Conservation (phyloP, 2,329 filamentous ascomycete species). For the Aspergillus jensenii region DNA sequence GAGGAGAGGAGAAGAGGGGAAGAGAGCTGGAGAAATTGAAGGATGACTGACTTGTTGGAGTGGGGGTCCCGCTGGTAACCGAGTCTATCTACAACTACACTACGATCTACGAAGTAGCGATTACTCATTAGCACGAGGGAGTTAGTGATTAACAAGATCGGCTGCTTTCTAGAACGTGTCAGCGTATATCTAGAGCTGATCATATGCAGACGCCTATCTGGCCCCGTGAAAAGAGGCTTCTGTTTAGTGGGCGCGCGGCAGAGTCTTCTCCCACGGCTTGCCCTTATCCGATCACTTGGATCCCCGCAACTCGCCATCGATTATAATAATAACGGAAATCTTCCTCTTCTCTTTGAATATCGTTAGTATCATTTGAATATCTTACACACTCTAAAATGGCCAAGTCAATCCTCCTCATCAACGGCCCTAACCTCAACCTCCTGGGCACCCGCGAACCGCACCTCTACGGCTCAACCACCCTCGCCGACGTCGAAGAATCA, state of each 20-base stretch:
- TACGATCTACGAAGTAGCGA: background rate
- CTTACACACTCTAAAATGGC: constrained; percentile 24
- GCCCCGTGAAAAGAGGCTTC: too few species aligned
- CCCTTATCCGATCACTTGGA: background rate
- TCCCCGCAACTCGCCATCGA: background rate
- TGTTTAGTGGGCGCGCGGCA: background rate
- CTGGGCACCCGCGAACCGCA: constrained; percentile 72
- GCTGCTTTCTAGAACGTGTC: background rate
- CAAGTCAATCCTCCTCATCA: constrained; percentile 66
- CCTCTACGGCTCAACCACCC: constrained; percentile 70
- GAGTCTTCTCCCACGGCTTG: constrained; percentile 10
- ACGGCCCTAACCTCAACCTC: constrained; percentile 81
- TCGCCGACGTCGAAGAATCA: constrained; percentile 58
- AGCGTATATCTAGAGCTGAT: background rate
- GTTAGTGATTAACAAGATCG: too few species aligned
- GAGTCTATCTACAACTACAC: background rate
- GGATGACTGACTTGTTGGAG: constrained; percentile 1
- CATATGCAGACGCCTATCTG: too few species aligned
- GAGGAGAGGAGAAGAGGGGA: constrained; percentile 9
- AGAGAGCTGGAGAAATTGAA: background rate
- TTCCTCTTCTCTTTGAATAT: background rate
- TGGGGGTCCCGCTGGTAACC: constrained; percentile 10
- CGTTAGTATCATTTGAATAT: background rate
- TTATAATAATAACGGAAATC: background rate
- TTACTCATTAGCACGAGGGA: too few species aligned